Conservation (phyloP, 179 eudicot species). For the Nepenthes alata region DNA sequence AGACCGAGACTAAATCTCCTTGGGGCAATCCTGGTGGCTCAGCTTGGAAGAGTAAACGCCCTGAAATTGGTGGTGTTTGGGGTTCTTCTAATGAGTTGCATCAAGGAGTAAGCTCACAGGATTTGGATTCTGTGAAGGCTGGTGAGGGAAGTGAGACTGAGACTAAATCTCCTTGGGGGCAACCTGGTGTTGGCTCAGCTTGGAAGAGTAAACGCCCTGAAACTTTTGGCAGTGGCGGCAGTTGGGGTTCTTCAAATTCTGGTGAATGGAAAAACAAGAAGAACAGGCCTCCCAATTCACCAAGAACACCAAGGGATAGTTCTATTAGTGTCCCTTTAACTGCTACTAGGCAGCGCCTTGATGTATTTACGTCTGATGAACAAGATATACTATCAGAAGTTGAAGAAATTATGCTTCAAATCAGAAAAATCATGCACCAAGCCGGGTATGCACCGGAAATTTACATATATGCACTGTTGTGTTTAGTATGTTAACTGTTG, state of each 20-base stretch:
- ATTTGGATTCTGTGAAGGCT: background rate
- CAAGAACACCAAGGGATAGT: slow-evolving; percentile 28
- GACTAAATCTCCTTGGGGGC: slow-evolving; percentile 32
- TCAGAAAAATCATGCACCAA: slow-evolving; percentile 62
- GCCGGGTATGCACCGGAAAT: slow-evolving; percentile 32
- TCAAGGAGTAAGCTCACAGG: no score
- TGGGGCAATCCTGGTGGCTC: slow-evolving; percentile 39
- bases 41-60: slow-evolving; percentile 23
- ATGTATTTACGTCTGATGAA: slow-evolving; percentile 67
- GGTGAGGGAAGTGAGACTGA: slow-evolving; percentile 10
- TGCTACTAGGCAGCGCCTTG: slow-evolving; percentile 52
- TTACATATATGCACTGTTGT: background rate
- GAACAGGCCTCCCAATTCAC: slow-evolving; percentile 27
- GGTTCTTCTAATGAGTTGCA: slow-evolving; percentile 16
- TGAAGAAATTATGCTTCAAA: slow-evolving; percentile 53
- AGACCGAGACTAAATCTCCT: slow-evolving; percentile 17
- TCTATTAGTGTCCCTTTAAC: slow-evolving; percentile 24
- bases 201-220: slow-evolving; percentile 28
- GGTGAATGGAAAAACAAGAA: slow-evolving; percentile 52
- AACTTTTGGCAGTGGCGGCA: slow-evolving; percentile 27
- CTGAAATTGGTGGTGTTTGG: slow-evolving; percentile 51
- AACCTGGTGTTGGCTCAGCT: slow-evolving; percentile 20
- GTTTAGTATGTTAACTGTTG: background rate
- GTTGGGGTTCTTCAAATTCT: slow-evolving; percentile 46
- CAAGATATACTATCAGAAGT: slow-evolving; percentile 56